Evolutionary conservation across 148 eudicot genomes (phyloP).

Genomic region (Vaccinium corymbosum): DNA sequence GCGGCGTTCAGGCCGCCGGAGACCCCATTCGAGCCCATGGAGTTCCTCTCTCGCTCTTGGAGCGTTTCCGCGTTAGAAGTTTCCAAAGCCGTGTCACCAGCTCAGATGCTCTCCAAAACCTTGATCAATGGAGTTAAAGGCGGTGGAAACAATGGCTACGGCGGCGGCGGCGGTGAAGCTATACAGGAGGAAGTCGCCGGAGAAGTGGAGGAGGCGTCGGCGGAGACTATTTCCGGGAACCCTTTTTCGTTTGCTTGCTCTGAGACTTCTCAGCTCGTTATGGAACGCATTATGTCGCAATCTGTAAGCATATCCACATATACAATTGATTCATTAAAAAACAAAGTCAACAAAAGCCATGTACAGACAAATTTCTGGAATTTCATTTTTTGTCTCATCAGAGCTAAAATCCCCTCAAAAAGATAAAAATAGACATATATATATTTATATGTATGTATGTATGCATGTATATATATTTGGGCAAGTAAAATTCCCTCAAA

Average conservation of each 20-base stretch:
- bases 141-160: background rate
- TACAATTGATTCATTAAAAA: background rate
- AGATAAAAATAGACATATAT: no score
- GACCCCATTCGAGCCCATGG: slow-evolving; percentile 85
- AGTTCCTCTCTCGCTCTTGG: slow-evolving; percentile 92
- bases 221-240: slow-evolving; percentile 39
- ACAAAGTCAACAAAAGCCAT: background rate
- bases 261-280: slow-evolving; percentile 80
- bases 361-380: background rate
- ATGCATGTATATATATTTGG: no score
- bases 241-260: slow-evolving; percentile 78
- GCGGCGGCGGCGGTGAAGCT: slow-evolving; percentile 15
- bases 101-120: slow-evolving; percentile 28
- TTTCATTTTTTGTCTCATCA: background rate
- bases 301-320: slow-evolving; percentile 49
- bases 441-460: no score
- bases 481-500: no score
- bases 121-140: background rate
- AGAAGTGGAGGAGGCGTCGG: slow-evolving; percentile 32
- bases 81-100: slow-evolving; percentile 60
- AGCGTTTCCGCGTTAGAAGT: slow-evolving; percentile 71
- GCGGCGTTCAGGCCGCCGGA: slow-evolving; percentile 62
- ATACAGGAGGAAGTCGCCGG: slow-evolving; percentile 51
- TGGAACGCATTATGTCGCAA: slow-evolving; percentile 91
- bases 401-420: background rate